Percentiles rank a stretch among this genome's conserved stretches.
These are phyloP conservation scores for Dendrobium huoshanense DNA, from an alignment of 106 monocot genomes.

Conservation along the genomic window DNA sequence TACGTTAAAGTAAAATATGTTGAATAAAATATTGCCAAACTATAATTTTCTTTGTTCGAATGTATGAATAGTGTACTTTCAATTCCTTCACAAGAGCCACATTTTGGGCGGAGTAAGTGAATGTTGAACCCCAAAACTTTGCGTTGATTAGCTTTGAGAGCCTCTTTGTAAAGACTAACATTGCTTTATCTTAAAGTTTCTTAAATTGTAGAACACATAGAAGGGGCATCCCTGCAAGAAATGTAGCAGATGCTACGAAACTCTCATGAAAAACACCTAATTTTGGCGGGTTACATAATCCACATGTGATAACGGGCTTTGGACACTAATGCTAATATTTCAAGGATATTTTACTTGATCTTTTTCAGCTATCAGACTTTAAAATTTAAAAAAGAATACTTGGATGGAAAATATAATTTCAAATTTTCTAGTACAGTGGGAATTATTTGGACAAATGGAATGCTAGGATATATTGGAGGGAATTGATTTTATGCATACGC, in stretches of 20 bases:
- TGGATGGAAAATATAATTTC: not conserved
- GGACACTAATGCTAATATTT: too few species aligned
- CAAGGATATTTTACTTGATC: too few species aligned
- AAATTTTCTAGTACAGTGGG: not conserved
- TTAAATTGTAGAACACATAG: too few species aligned
- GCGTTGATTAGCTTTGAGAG: not conserved
- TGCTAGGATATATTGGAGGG: too few species aligned
- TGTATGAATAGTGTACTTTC: not conserved
- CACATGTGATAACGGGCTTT: too few species aligned
- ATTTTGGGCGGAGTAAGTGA: not conserved
- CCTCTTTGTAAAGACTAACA: not conserved
- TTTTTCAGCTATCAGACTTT: not conserved
- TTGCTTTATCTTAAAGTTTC: not conserved
- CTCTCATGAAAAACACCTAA: too few species aligned
- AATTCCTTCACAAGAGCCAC: not conserved
- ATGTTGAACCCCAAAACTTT: not conserved
- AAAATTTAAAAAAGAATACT: not conserved
- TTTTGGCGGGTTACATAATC: too few species aligned
- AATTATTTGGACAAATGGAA: not conserved
- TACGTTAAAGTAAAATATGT: not conserved
- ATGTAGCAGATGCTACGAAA: too few species aligned
- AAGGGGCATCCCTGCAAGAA: too few species aligned
- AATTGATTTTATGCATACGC: too few species aligned
- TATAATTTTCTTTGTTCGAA: not conserved
- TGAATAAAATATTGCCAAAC: not conserved